Evolutionary conservation across 805 yeast species (phyloP), one percentile per base, ranked within the genome.

Genomic region (Cyberlindnera maclurae): DNA sequence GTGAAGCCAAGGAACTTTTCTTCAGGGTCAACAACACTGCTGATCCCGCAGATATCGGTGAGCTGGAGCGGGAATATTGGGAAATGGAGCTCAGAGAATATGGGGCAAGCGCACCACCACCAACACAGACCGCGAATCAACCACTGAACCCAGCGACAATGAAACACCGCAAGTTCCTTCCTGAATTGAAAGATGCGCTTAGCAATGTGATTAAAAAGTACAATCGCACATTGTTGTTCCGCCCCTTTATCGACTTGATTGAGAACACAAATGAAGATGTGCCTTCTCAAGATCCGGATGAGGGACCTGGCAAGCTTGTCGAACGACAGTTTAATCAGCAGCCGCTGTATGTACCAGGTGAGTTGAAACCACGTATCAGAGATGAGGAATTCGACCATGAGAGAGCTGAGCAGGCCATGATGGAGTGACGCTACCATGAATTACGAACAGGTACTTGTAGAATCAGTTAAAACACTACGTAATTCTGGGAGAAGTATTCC

Each of bases 1-100:
- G 82, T 0, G 84, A 77, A 37, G 87, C 88, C 0, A 66, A 79
- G 44, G 71, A 68, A 31, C 50, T 82, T 5, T 80, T 73, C 47
- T 76, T 75, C 44, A 49, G 44, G 38, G 47, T 65, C 20, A 64
- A 62, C 27, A 41, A 43, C 12, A 44, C 43, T 10, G 34, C 31
- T 3, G 37, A 40, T 16, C 39, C 39, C 12, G 30, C 36, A 9
- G 42, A 37, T 2, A 11, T 28, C 15, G 33, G 31, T 4, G 34
- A 34, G 3, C 17, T 36, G 20, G 45, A 42, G 15, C 12, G 35
- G 17, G 32, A 39, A 8, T 20, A 20, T 20, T 20, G 5, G 24
- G 13, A 17, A 11, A 16, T 15, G 22, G 12, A 12, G 3, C 7
- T n/a, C 13, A 15, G 29, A 17, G 11, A 5, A 9, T 15, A 16